Conservation (phyloP, 2,329 filamentous ascomycete genomes). For the Apiospora marii region DNA sequence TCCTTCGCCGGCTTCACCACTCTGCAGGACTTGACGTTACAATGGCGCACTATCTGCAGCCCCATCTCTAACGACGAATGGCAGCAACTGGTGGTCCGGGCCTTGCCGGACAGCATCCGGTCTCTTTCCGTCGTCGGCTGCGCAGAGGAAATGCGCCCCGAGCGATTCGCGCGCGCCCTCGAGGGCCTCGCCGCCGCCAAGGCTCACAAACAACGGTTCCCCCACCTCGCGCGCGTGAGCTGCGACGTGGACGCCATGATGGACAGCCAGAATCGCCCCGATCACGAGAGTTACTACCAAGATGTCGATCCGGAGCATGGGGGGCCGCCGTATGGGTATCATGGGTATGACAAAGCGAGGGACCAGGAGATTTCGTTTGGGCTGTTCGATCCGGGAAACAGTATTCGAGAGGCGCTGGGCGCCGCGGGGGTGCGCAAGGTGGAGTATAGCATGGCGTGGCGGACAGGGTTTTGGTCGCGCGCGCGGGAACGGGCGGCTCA, state of each 20-base stretch:
- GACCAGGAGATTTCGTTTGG: background rate
- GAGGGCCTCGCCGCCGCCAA: conserved; percentile 1
- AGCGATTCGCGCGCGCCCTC: conserved; percentile 4
- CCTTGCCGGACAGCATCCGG: background rate
- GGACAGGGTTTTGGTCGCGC: background rate
- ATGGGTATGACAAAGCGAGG: background rate
- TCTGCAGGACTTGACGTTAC: background rate
- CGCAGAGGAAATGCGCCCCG: background rate
- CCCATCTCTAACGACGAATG: background rate
- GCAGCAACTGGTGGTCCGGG: background rate
- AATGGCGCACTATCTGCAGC: conserved; percentile 12
- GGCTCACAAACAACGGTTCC: background rate
- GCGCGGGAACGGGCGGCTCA: background rate
- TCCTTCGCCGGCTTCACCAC: conserved; percentile 9
- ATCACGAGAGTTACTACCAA: background rate
- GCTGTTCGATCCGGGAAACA: background rate
- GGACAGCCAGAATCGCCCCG: background rate
- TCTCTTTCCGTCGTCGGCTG: background rate
- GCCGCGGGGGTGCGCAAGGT: conserved; percentile 2
- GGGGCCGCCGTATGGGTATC: background rate
- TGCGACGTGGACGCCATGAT: conserved; percentile 14
- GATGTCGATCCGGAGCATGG: too few species aligned
- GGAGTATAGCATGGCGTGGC: conserved; percentile 15
- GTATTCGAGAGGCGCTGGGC: background rate
- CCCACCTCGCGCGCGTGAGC: background rate